Percentiles rank a stretch among this genome's conserved stretches.
phyloP scores from a whole-genome alignment of 805 yeast species.

The Jamesozyma spencerorum region DNA sequence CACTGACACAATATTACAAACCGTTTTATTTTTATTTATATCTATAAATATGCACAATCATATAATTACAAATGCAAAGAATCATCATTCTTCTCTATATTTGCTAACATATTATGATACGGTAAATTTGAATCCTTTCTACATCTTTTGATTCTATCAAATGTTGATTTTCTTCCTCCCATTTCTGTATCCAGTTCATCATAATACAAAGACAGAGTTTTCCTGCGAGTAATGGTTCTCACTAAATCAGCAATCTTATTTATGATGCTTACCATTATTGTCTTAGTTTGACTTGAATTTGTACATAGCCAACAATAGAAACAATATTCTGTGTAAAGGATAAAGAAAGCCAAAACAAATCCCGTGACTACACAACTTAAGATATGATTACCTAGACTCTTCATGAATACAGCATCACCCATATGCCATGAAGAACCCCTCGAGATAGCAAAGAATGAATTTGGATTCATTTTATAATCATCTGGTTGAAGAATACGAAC shows the following conservation, averaged over 20 bases:
- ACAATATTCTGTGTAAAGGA: conserved; percentile 41
- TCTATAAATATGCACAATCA: neutral
- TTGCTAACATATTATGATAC: conserved; percentile 13
- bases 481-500: conserved; percentile 64
- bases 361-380: conserved; percentile 64
- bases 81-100: conserved; percentile 16
- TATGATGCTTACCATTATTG: neutral
- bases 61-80: neutral
- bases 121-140: conserved; percentile 27
- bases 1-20: no score
- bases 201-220: neutral
- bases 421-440: conserved; percentile 90
- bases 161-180: neutral
- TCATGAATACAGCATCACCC: conserved; percentile 75
- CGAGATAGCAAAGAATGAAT: conserved; percentile 63
- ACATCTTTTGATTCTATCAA: conserved; percentile 13
- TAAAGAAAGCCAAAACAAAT: conserved; percentile 42
- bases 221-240: no score
- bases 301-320: conserved; percentile 35
- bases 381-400: conserved; percentile 65
- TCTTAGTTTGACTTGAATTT: neutral
- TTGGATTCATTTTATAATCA: conserved; percentile 54
- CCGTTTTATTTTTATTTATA: neutral
- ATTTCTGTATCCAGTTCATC: no score
- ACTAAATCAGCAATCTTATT: neutral